Percentiles rank a stretch among this genome's conserved stretches.
Conservation (phyloP, 208 protist species). For the Balamuthia mandrillaris region DNA sequence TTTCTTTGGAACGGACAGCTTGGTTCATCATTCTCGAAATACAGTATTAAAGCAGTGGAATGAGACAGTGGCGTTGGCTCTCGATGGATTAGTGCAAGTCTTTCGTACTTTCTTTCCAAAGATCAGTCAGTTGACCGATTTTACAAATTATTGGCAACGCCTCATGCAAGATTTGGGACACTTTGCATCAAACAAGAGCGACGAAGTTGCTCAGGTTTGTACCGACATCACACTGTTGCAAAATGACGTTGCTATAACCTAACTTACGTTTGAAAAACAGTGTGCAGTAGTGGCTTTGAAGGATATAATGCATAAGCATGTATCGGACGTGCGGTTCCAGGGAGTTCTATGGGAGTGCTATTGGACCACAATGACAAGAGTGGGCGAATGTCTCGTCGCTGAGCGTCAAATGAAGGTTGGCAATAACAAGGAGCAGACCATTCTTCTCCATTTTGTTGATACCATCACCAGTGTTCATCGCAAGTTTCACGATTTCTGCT, state of each 20-base stretch:
- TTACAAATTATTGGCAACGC: background rate
- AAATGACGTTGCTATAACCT: background rate
- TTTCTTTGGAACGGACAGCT: background rate
- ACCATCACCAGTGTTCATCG: background rate
- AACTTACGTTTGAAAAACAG: background rate
- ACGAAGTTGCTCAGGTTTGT: background rate
- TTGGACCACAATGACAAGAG: background rate
- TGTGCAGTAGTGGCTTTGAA: conserved; percentile 1
- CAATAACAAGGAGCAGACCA: background rate
- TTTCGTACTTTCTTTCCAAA: conserved; percentile 12
- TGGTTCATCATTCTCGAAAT: conserved; percentile 40
- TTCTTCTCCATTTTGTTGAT: background rate
- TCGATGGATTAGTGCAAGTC: conserved; percentile 33
- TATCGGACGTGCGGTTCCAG: background rate
- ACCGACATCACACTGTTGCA: background rate
- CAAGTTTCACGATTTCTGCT: too few species aligned
- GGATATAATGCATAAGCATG: conserved; percentile 20
- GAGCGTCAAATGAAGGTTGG: background rate
- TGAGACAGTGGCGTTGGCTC: conserved; percentile 26
- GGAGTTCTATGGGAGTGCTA: conserved; percentile 16
- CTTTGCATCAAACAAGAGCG: background rate
- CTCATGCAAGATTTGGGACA: too few species aligned
- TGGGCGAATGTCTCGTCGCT: background rate
- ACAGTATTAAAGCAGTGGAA: conserved; percentile 42
- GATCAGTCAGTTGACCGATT: background rate